phyloP scores from a whole-genome alignment of 768 basidiomycete species.

The Chlorophyllum brunneum region DNA sequence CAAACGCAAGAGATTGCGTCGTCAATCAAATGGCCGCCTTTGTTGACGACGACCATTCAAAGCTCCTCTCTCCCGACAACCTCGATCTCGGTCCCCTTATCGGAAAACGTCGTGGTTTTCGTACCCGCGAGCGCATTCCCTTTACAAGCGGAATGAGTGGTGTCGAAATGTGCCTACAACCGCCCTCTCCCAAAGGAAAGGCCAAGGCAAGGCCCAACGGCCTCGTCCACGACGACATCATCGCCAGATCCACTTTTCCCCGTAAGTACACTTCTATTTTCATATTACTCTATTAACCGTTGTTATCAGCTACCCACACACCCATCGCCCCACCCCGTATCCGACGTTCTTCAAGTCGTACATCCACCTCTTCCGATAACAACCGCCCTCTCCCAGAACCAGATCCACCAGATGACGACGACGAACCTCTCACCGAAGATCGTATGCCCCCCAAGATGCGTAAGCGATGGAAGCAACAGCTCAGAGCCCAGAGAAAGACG shows the following conservation, averaged over 20 bases:
- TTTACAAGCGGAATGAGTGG: constrained; percentile 54
- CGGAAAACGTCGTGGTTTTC: constrained; percentile 56
- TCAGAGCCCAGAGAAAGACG: background rate
- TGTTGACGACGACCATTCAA: constrained; percentile 31
- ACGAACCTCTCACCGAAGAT: constrained; percentile 30
- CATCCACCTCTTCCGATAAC: background rate
- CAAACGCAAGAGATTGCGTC: constrained; percentile 58
- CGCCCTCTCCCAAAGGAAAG: constrained; percentile 15
- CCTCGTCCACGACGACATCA: background rate
- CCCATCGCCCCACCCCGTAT: background rate
- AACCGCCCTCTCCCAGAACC: constrained; percentile 13
- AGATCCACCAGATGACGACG: constrained; percentile 15
- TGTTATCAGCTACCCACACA: background rate
- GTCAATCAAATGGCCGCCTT: constrained; percentile 62
- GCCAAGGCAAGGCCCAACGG: constrained; percentile 17
- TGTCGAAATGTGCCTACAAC: constrained; percentile 42
- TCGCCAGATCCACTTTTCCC: background rate
- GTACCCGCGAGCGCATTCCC: constrained; percentile 53
- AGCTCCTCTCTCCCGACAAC: background rate
- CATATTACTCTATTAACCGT: background rate
- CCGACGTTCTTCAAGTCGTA: constrained; percentile 4
- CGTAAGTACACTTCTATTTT: background rate
- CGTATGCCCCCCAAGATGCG: constrained; percentile 64
- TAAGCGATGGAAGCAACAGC: constrained; percentile 40
- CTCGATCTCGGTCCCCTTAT: constrained; percentile 63